Conservation (phyloP, 768 basidiomycete species). For the Tricholoma terreum region DNA sequence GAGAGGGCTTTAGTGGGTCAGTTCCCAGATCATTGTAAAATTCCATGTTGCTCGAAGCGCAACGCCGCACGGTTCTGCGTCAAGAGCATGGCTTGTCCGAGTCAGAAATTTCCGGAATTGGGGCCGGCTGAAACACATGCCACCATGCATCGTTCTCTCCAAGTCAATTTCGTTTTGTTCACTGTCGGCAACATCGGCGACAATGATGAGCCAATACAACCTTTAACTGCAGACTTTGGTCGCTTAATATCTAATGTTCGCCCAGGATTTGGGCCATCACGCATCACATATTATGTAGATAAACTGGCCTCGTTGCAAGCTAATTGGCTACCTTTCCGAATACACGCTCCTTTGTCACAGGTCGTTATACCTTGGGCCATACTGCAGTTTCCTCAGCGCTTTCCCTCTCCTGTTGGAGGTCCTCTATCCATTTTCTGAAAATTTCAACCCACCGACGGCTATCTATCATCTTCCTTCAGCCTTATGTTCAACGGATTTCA, state of each 20-base stretch:
- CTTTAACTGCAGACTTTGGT: slow-evolving; percentile 3
- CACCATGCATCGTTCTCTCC: neutral
- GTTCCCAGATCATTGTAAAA: slow-evolving; percentile 77
- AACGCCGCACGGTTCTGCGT: too few relatives aligned
- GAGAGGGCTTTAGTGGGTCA: slow-evolving; percentile 71
- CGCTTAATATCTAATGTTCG: slow-evolving; percentile 8
- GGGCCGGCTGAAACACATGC: neutral
- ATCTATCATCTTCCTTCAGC: slow-evolving; percentile 5
- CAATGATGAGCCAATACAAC: neutral
- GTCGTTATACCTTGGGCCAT: slow-evolving; percentile 7
- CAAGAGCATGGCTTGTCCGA: neutral
- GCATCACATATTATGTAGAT: slow-evolving; percentile 13
- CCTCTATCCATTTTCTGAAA: neutral
- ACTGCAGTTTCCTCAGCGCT: neutral
- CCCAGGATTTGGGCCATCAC: slow-evolving; percentile 10
- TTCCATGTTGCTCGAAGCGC: slow-evolving; percentile 49
- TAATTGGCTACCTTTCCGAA: slow-evolving; percentile 4
- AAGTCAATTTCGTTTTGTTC: too few relatives aligned
- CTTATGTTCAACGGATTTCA: slow-evolving; percentile 66
- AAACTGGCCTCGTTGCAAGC: slow-evolving; percentile 22
- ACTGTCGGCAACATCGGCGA: neutral
- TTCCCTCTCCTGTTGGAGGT: neutral
- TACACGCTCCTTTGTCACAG: slow-evolving; percentile 14
- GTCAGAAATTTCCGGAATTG: too few relatives aligned
- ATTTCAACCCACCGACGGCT: neutral